Percentiles rank a stretch among this genome's conserved stretches.
Evolutionary conservation across 495 filamentous ascomycete genomes (phyloP).

Genomic region (Neurospora sp.): DNA sequence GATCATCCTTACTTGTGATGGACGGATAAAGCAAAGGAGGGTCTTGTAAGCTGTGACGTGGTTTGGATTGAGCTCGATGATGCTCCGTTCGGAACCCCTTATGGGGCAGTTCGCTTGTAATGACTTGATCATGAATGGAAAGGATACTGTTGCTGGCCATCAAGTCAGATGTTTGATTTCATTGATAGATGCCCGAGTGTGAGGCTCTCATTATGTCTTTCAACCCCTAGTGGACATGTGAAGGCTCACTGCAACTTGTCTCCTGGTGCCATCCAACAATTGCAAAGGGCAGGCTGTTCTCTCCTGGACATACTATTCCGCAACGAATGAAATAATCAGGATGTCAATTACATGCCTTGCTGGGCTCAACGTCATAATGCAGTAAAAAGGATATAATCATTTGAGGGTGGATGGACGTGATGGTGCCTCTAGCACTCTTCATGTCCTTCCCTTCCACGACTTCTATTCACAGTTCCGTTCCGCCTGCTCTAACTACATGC

Average conservation of each 20-base stretch:
- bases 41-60: not conserved
- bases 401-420: not conserved
- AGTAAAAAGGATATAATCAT: not conserved
- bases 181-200: not conserved
- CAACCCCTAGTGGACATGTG: not conserved
- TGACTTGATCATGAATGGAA: not conserved
- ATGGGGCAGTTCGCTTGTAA: not conserved
- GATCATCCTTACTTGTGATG: not conserved
- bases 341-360: not conserved
- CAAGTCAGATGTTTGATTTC: not conserved
- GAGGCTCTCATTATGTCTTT: not conserved
- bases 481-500: not conserved
- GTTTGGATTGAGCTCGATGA: not conserved
- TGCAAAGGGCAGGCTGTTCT: not conserved
- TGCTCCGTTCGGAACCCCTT: not conserved
- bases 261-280: not conserved
- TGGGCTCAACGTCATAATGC: not conserved
- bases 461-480: not conserved
- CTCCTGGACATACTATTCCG: not conserved
- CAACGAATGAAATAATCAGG: not conserved
- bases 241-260: not conserved
- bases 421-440: not conserved
- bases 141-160: not conserved
- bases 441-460: not conserved
- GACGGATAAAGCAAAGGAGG: not conserved